Conservation (phyloP, 176 grass and related monocot genomes). For the Echinochloa phyllopogon region DNA sequence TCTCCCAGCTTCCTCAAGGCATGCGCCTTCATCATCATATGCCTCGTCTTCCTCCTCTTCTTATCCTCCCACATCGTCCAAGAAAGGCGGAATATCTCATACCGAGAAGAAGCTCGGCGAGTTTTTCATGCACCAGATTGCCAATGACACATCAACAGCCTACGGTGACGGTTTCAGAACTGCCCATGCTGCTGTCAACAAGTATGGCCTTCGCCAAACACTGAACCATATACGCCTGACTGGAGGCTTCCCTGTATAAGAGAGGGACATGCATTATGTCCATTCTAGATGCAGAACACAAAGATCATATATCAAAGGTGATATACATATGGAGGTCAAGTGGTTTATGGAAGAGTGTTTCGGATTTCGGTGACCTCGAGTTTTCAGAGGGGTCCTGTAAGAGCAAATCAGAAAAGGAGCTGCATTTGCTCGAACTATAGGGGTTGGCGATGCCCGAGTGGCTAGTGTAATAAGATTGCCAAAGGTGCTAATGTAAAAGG, state of each 20-base stretch:
- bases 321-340: slow-evolving; percentile 23
- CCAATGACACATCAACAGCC: slow-evolving; percentile 73
- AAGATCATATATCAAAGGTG: slow-evolving; percentile 28
- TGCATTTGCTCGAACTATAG: slow-evolving; percentile 49
- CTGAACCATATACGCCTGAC: slow-evolving; percentile 80
- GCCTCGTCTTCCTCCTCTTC: slow-evolving; percentile 71
- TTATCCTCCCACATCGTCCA: slow-evolving; percentile 54
- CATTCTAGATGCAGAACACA: background rate
- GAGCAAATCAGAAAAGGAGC: slow-evolving; percentile 50
- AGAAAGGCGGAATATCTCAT: slow-evolving; percentile 86
- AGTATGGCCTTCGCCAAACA: slow-evolving; percentile 75
- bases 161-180: slow-evolving; percentile 94
- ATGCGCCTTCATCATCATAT: slow-evolving; percentile 55
- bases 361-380: slow-evolving; percentile 41
- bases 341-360: slow-evolving; percentile 8
- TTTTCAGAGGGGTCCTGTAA: slow-evolving; percentile 52
- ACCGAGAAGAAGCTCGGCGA: slow-evolving; percentile 95
- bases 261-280: slow-evolving; percentile 30
- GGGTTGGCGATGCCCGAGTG: slow-evolving; percentile 10
- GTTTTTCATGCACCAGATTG: slow-evolving; percentile 98
- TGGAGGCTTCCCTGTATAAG: slow-evolving; percentile 58
- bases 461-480: slow-evolving; percentile 31
- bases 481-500: slow-evolving; percentile 32
- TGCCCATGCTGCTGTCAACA: slow-evolving; percentile 73
- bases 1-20: slow-evolving; percentile 58